These are phyloP conservation scores for Oryza nivara DNA, from an alignment of 176 grass and related monocot species.

Conservation along the genomic window DNA sequence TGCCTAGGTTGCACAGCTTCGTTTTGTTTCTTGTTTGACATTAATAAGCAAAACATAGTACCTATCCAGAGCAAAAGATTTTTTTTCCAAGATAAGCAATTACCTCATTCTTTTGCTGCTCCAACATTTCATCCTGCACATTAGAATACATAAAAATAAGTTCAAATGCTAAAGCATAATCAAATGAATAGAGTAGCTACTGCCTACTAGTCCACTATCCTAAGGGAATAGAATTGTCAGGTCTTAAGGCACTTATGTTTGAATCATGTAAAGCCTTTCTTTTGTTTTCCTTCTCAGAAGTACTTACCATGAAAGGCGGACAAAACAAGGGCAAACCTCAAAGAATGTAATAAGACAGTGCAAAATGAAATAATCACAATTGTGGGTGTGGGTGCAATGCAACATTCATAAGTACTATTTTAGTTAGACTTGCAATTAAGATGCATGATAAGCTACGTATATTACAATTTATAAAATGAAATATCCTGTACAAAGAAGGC, in stretches of 20 bases:
- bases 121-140: constrained; percentile 59
- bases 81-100: constrained; percentile 41
- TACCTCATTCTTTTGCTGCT: constrained; percentile 74
- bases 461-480: constrained; percentile 9
- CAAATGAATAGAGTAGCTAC: not conserved
- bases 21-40: not conserved
- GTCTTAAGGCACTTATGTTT: constrained; percentile 3
- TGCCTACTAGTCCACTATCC: not conserved
- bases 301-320: not conserved
- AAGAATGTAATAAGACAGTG: not conserved
- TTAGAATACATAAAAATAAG: constrained; percentile 29
- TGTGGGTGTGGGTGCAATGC: not conserved
- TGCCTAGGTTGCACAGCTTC: not conserved
- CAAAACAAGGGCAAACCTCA: not conserved
- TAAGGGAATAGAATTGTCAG: not conserved
- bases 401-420: not conserved
- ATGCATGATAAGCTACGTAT: not conserved
- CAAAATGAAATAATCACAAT: not conserved
- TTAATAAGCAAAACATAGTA: constrained; percentile 18
- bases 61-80: not conserved
- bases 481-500: not conserved
- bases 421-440: not conserved
- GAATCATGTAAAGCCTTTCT: not conserved
- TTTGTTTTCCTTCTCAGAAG: not conserved
- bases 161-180: constrained; percentile 18